Evolutionary conservation across 1,139 yeast species (phyloP).

Genomic region (Nakaseomyces sp.): DNA sequence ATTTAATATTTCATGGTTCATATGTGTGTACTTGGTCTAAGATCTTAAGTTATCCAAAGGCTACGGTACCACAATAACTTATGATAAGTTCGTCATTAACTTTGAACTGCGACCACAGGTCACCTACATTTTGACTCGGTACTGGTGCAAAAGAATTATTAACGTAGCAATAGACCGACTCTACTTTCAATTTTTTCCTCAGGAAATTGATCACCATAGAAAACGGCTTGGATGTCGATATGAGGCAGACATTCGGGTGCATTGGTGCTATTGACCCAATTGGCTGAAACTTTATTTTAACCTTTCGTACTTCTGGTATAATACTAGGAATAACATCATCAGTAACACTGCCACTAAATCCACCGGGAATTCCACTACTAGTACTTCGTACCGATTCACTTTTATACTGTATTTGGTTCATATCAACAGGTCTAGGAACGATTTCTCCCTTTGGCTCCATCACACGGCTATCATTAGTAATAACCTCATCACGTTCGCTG

Average conservation of each 20-base stretch:
- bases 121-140: conserved; percentile 28
- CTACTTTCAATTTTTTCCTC: conserved; percentile 17
- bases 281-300: conserved; percentile 27
- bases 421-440: conserved; percentile 1
- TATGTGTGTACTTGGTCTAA: no score
- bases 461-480: background rate
- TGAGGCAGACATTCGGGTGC: conserved; percentile 23
- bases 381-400: background rate
- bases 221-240: conserved; percentile 25
- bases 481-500: background rate
- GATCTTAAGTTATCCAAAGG: conserved; percentile 26
- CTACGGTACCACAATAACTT: conserved; percentile 30
- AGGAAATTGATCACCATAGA: conserved; percentile 23
- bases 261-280: conserved; percentile 28
- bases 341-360: background rate
- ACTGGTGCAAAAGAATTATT: conserved; percentile 32
- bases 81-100: conserved; percentile 28
- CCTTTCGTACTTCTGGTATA: conserved; percentile 11
- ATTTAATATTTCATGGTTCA: no score
- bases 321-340: background rate
- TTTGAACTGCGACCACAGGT: conserved; percentile 28
- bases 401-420: no score
- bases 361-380: background rate
- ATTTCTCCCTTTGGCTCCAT: background rate
- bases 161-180: conserved; percentile 26